Evolutionary conservation across 78 protist genomes (phyloP).

Genomic region (slime mould (Dictyostelium discoideum)): dicty_2.7 NC_007088.5:5582501-5583000

Average conservation of each 20-base stretch:
- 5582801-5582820: background rate
- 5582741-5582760: constrained; percentile 69
- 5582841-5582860: background rate
- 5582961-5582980: background rate
- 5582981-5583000: too few relatives aligned
- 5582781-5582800: constrained; percentile 11
- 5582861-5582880: background rate
- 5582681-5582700: constrained; percentile 71
- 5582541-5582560: background rate
- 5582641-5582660: constrained; percentile 78
- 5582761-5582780: constrained; percentile 74
- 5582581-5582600: constrained; percentile 12
- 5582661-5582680: constrained; percentile 73
- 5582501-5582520: background rate
- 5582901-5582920: background rate
- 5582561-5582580: background rate
- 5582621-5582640: constrained; percentile 64
- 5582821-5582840: background rate
- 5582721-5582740: constrained; percentile 78
- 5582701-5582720: constrained; percentile 78
- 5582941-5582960: too few relatives aligned
- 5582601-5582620: constrained; percentile 42
- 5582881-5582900: background rate
- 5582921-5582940: background rate
- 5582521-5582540: background rate